These are phyloP conservation scores for Triticum urartu DNA, from an alignment of 176 grass and related monocot species.

Conservation along the genomic window DNA sequence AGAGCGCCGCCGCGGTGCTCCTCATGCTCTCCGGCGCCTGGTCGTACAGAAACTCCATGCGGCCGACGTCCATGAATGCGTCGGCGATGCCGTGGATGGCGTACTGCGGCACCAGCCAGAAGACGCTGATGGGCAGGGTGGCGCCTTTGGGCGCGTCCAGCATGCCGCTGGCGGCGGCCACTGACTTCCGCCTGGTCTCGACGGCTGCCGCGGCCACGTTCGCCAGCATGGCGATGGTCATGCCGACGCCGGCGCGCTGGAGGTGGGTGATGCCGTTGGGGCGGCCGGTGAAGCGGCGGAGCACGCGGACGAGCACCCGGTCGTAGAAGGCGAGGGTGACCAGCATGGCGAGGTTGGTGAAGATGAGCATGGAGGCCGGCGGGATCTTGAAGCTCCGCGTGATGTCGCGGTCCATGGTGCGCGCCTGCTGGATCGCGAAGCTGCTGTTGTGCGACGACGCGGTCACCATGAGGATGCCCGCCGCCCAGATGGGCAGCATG, in stretches of 20 bases:
- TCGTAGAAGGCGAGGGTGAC: slow-evolving; percentile 55
- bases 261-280: slow-evolving; percentile 76
- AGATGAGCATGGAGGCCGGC: slow-evolving; percentile 60
- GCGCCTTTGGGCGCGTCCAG: slow-evolving; percentile 32
- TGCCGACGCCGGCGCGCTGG: slow-evolving; percentile 75
- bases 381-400: slow-evolving; percentile 46
- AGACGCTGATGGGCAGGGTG: slow-evolving; percentile 60
- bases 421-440: slow-evolving; percentile 58
- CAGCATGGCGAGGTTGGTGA: slow-evolving; percentile 44
- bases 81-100: slow-evolving; percentile 70
- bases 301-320: slow-evolving; percentile 55
- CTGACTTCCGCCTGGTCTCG: slow-evolving; percentile 52
- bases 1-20: slow-evolving; percentile 75
- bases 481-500: slow-evolving; percentile 77
- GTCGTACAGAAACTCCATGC: slow-evolving; percentile 92
- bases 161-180: slow-evolving; percentile 45
- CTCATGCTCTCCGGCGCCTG: slow-evolving; percentile 88
- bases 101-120: slow-evolving; percentile 90
- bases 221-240: slow-evolving; percentile 48
- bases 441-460: slow-evolving; percentile 61
- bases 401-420: slow-evolving; percentile 68
- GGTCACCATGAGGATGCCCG: slow-evolving; percentile 62
- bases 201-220: slow-evolving; percentile 67
- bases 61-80: slow-evolving; percentile 79
- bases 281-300: slow-evolving; percentile 46